Evolutionary conservation across 1,139 yeast species (phyloP).

Genomic region (Geotrichum klebahnii): DNA sequence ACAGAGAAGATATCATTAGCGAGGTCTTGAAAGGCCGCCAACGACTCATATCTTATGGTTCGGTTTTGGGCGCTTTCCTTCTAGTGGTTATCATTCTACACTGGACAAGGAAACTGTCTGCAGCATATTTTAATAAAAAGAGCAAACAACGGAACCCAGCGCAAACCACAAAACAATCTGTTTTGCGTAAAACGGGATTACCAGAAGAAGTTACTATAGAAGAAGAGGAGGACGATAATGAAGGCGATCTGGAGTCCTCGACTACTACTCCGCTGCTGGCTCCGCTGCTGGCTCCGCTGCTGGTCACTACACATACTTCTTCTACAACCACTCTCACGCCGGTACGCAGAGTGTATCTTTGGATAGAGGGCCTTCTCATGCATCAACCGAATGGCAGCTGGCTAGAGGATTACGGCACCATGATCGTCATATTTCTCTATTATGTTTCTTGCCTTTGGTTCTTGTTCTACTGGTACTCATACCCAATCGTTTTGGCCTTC

Average conservation of each 20-base stretch:
- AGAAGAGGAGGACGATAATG: too few relatives aligned
- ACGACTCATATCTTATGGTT: not conserved
- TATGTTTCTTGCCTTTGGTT: slow-evolving; percentile 19
- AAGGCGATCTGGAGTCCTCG: too few relatives aligned
- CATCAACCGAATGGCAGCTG: slow-evolving; percentile 14
- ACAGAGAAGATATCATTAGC: slow-evolving; percentile 1
- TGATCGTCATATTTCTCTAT: slow-evolving; percentile 13
- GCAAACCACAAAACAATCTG: too few relatives aligned
- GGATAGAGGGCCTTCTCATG: slow-evolving; percentile 14
- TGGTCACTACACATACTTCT: not conserved
- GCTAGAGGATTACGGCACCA: slow-evolving; percentile 15
- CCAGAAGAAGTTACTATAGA: too few relatives aligned
- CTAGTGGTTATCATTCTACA: not conserved
- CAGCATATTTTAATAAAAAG: not conserved
- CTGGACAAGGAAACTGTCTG: not conserved
- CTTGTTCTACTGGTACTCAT: slow-evolving; percentile 22
- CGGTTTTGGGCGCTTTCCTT: not conserved
- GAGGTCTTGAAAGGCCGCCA: slow-evolving; percentile 12
- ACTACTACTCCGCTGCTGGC: not conserved
- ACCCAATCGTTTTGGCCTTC: slow-evolving; percentile 27
- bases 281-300: not conserved
- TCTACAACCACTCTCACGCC: not conserved
- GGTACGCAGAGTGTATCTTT: not conserved
- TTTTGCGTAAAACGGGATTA: too few relatives aligned
- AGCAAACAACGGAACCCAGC: not conserved